phyloP scores from a whole-genome alignment of 306 rosid genomes.

The Trifolium repens region DNA sequence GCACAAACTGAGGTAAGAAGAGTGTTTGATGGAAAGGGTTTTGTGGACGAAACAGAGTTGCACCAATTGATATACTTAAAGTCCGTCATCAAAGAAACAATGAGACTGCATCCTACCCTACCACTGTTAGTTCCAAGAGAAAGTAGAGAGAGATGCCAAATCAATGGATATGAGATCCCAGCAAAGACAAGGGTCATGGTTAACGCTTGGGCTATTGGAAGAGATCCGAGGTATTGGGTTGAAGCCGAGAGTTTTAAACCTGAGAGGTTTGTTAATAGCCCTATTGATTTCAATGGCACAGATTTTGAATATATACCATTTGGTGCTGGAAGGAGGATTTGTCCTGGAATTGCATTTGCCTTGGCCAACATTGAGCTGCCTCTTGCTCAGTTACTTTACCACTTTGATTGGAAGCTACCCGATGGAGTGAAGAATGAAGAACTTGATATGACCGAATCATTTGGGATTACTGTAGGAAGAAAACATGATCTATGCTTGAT shows the following conservation, averaged over 20 bases:
- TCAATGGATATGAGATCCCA: slow-evolving; percentile 9
- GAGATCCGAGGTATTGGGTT: slow-evolving; percentile 19
- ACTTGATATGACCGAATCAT: background rate
- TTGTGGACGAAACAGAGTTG: slow-evolving; percentile 34
- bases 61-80: slow-evolving; percentile 37
- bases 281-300: background rate
- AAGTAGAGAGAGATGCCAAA: background rate
- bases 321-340: slow-evolving; percentile 11
- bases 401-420: slow-evolving; percentile 28
- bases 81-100: background rate
- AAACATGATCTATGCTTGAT: background rate
- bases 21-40: slow-evolving; percentile 32
- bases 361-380: background rate
- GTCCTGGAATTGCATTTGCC: background rate
- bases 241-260: slow-evolving; percentile 18
- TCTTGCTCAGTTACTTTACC: slow-evolving; percentile 16
- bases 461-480: background rate
- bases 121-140: background rate
- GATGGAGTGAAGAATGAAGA: slow-evolving; percentile 10
- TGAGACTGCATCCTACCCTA: background rate
- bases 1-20: slow-evolving; percentile 50
- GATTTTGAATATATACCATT: slow-evolving; percentile 14
- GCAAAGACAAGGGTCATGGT: background rate
- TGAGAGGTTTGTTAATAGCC: background rate
- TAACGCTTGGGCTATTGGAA: slow-evolving; percentile 8